phyloP scores from a whole-genome alignment of 2,329 filamentous ascomycete genomes.

The Xylariaceae sp. region DNA sequence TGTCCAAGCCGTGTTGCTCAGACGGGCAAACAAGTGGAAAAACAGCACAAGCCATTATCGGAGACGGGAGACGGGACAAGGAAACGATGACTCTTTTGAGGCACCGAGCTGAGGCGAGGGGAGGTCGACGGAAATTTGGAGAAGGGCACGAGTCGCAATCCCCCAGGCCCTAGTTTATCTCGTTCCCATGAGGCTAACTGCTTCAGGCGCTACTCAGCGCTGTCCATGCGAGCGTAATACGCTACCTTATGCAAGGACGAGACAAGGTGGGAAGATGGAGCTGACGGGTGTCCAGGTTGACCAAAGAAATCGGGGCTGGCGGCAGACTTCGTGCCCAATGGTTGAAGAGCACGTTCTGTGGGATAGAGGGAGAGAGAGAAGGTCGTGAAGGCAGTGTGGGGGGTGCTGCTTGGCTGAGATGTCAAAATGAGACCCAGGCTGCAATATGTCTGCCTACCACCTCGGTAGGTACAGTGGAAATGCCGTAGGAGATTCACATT shows the following conservation, averaged over 20 bases:
- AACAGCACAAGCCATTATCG: constrained; percentile 25
- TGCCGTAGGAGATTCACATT: background rate
- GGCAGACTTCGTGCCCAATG: constrained; percentile 35
- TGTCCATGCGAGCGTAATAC: constrained; percentile 20
- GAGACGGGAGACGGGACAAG: constrained; percentile 5
- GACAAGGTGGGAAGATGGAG: constrained; percentile 11
- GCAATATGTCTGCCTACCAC: background rate
- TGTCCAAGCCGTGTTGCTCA: constrained; percentile 15
- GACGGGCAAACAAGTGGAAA: constrained; percentile 26
- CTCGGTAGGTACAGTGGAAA: background rate
- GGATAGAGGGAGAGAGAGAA: constrained; percentile 24
- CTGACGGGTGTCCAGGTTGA: constrained; percentile 3
- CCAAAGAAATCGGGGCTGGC: constrained; percentile 27
- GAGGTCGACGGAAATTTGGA: constrained; percentile 22
- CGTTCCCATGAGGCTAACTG: constrained; percentile 23
- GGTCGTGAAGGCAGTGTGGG: constrained; percentile 28
- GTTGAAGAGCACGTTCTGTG: constrained; percentile 26
- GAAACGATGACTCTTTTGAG: constrained; percentile 23
- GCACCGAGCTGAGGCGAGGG: constrained; percentile 27
- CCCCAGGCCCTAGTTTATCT: constrained; percentile 20
- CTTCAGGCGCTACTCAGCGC: constrained; percentile 20
- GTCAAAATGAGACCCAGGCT: constrained; percentile 6
- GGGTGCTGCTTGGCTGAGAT: constrained; percentile 16
- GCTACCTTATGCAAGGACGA: constrained; percentile 13
- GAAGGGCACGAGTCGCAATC: constrained; percentile 26